These are phyloP conservation scores for Amanita thiersii DNA, from an alignment of 768 basidiomycete genomes.

Conservation along the genomic window DNA sequence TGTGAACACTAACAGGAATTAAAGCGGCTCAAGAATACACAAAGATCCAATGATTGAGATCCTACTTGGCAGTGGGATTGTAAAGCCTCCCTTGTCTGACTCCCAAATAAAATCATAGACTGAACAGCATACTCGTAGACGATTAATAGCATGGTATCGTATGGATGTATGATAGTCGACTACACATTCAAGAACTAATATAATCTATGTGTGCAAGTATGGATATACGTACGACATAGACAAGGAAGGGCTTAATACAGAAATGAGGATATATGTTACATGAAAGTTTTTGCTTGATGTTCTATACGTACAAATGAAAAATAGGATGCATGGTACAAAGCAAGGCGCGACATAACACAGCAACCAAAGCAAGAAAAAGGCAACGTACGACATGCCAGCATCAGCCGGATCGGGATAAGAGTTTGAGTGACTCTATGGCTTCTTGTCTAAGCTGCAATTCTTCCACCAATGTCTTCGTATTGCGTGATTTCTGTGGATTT, in stretches of 20 bases:
- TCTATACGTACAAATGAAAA: slow-evolving; percentile 1
- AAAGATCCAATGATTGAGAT: slow-evolving; percentile 37
- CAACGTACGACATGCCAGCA: neutral
- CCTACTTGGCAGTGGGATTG: slow-evolving; percentile 54
- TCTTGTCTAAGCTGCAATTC: slow-evolving; percentile 2
- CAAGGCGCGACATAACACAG: no score
- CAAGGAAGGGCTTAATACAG: neutral
- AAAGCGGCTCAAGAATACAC: slow-evolving; percentile 36
- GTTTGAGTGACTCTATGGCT: slow-evolving; percentile 7
- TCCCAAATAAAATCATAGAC: slow-evolving; percentile 8
- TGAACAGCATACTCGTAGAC: slow-evolving; percentile 2
- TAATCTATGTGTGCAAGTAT: neutral
- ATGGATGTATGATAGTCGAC: no score
- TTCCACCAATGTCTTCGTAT: slow-evolving; percentile 4
- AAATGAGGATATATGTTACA: slow-evolving; percentile 4
- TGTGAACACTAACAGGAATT: slow-evolving; percentile 1
- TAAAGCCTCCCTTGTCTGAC: slow-evolving; percentile 38
- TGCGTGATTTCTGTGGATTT: slow-evolving; percentile 9
- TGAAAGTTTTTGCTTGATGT: neutral
- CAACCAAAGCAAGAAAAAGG: no score
- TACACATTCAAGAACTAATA: neutral
- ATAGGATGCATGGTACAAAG: neutral
- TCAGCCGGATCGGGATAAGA: slow-evolving; percentile 8
- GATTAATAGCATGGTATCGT: no score
- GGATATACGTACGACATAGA: neutral